phyloP scores from a whole-genome alignment of 352 stramenopile species.

The Albugo laibachii region DNA sequence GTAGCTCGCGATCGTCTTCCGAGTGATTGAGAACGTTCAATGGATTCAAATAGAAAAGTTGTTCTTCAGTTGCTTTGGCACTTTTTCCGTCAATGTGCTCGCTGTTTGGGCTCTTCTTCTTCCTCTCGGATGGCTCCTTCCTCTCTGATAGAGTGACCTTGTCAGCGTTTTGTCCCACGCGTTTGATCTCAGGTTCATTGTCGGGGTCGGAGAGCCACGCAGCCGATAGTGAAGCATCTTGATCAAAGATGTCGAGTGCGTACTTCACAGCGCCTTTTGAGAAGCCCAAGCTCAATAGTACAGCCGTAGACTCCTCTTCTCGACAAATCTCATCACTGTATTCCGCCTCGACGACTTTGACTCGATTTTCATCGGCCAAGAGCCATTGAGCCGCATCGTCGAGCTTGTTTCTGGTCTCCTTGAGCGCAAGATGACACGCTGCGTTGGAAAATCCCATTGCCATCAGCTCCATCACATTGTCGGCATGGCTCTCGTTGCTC shows the following conservation, averaged over 20 bases:
- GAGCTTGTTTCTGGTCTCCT: conserved; percentile 42
- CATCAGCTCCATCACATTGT: conserved; percentile 78
- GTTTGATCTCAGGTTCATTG: conserved; percentile 42
- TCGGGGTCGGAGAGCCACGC: conserved; percentile 37
- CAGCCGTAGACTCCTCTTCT: conserved; percentile 31
- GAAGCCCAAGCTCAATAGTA: conserved; percentile 55
- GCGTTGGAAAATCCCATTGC: conserved; percentile 79
- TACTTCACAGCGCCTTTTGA: conserved; percentile 29
- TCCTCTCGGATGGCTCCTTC: too few relatives aligned
- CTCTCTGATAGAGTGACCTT: too few relatives aligned
- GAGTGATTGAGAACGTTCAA: conserved; percentile 40
- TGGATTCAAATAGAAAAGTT: conserved; percentile 88
- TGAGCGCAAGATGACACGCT: conserved; percentile 42
- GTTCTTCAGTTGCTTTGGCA: conserved; percentile 31
- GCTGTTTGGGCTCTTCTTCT: too few relatives aligned
- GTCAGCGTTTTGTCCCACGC: conserved; percentile 22
- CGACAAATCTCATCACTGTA: conserved; percentile 26
- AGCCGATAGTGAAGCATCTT: conserved; percentile 37
- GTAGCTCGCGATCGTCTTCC: too few relatives aligned
- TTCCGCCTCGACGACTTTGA: conserved; percentile 41
- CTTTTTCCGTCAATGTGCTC: conserved; percentile 18
- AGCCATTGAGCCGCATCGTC: conserved; percentile 65
- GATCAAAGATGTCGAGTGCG: conserved; percentile 35
- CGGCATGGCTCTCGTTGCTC: conserved; percentile 14
- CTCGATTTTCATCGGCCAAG: conserved; percentile 57